Base-by-base conservation (phyloP, 352 stramenopile species). In the Phytopythium vexans region DNA sequence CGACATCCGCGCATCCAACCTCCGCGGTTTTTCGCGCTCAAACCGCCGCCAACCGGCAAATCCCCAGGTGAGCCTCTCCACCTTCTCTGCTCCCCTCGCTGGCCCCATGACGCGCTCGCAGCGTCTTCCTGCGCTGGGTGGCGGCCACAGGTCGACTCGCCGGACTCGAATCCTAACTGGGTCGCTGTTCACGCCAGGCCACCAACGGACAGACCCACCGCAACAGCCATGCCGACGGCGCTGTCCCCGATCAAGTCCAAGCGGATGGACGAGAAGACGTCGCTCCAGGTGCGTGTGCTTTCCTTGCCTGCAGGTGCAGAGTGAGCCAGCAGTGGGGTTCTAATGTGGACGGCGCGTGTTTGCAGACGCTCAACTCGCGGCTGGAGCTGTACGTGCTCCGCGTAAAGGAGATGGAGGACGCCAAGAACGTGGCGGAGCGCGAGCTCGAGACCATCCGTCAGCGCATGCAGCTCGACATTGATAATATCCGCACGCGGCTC, bases 171-270 rank as follows among this genome's bases (percentile, higher is more conserved):
- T 27, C 21, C 21, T 27, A 27, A 27, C 21, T 2, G 21, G 21
- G 21, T 27, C 21, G 21, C 21, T 6, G 10, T n/a, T 41, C 38
- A 41, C 12, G 38, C 38, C 10, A 16, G 16, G 16, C 16, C 15
- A 34, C 9, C 42, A 7, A 49, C 27, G 6, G 4, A 21, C 8
- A 14, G 14, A 36, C 32, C 21, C 34, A 38, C 1, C 32, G 14
- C 8, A 6, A 41, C 21, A 51, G n/a, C 16, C 45, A 77, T 89
- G 78, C 61, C 75, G 59, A 84, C 69, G 32, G 66, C 77, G 34
- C 60, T 92, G 50, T 90, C 82, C 33, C 82, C 82, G 34, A 92
- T 92, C 56, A 92, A 92, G 64, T 89, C 79, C 32, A 90, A 89
- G 76, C 76, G 82, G 10, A 68, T 92, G 56, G 82, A 92, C 66